Base-by-base conservation (phyloP, 148 eudicot genomes). In the Rhododendron molle region DNA sequence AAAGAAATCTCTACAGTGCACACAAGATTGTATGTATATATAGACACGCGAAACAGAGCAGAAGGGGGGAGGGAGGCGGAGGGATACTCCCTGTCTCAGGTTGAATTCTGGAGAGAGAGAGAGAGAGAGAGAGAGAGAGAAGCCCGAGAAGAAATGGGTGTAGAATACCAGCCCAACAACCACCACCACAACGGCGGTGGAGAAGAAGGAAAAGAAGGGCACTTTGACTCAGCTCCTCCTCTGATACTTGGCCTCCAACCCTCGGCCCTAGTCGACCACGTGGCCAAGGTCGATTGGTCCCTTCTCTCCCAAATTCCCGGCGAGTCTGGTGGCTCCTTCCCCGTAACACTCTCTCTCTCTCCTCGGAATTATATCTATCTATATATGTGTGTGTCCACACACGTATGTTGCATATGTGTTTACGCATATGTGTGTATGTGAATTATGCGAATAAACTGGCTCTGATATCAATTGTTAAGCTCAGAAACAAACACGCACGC, bases 301-400 rank as follows among this genome's bases (percentile, higher is more conserved):
- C 88, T 95, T 44, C 98, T 96, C 81, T 87, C 92, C 86, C 90
- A 86, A 76, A 85, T 95, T 56, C 91, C 94, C 26, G 99, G 99
- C 36, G 98, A 96, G 86, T 87, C 86, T 18, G 98, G 98, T 28
- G 99, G 99, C 77, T 96, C 99, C 26, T 88, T 95, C 81, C 99
- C 97, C 73, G 98, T 95, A 94, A 8, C 38, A 46, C 77, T 26
- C 28, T 58, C 36, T 32, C 67, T 54, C 60, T 16, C 54, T 60
- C 30, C 76, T 4, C 78, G 40, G 44, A 72, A 72, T 72, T 34
- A 36, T 34, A 40, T 40, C 7, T 7, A 40, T 40, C 8, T 40
- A 69, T 28, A 26, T 28, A 32, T 34, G 2, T 34, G 2, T 34
- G 2, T 34, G 2, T 2, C 2, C 36, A 34, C 3, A 28, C 18